A percentile compares a stretch with the other conserved stretches of the same genome.
Evolutionary conservation across 2,329 filamentous ascomycete genomes (phyloP).

Genomic region (Setomelanomma holmii): DNA sequence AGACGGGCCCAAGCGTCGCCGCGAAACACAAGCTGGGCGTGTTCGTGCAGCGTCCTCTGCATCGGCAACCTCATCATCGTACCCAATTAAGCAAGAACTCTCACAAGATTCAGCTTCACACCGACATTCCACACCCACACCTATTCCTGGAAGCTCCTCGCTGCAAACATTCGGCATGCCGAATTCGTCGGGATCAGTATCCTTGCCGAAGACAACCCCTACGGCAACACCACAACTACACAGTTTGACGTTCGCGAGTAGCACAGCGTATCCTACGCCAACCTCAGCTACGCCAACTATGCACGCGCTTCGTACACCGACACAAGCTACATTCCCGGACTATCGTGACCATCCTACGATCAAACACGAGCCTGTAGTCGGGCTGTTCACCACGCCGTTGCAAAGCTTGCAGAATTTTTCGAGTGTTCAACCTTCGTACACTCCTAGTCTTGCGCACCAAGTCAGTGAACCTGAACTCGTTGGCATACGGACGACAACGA

Average conservation of each 20-base stretch:
- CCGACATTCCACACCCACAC: constrained; percentile 42
- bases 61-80: constrained; percentile 43
- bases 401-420: constrained; percentile 36
- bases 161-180: constrained; percentile 35
- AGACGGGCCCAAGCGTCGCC: constrained; percentile 52
- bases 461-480: constrained; percentile 46
- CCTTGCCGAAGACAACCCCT: constrained; percentile 30
- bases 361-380: constrained; percentile 35
- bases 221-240: constrained; percentile 25
- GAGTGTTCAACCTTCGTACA: constrained; percentile 15
- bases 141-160: constrained; percentile 29
- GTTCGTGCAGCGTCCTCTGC: constrained; percentile 46
- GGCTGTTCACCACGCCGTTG: constrained; percentile 41
- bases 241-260: constrained; percentile 25
- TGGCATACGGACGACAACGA: constrained; percentile 39
- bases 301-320: constrained; percentile 29
- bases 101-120: constrained; percentile 31
- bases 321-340: constrained; percentile 23
- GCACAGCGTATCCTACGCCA: constrained; percentile 35
- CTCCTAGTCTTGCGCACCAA: constrained; percentile 30
- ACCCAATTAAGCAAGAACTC: constrained; percentile 40
- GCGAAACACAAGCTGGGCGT: constrained; percentile 49
- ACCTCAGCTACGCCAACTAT: constrained; percentile 29
- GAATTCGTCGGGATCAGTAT: constrained; percentile 16
- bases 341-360: constrained; percentile 9